phyloP scores from a whole-genome alignment of 2,329 filamentous ascomycete genomes.

The Trichoderma harzianum region DNA sequence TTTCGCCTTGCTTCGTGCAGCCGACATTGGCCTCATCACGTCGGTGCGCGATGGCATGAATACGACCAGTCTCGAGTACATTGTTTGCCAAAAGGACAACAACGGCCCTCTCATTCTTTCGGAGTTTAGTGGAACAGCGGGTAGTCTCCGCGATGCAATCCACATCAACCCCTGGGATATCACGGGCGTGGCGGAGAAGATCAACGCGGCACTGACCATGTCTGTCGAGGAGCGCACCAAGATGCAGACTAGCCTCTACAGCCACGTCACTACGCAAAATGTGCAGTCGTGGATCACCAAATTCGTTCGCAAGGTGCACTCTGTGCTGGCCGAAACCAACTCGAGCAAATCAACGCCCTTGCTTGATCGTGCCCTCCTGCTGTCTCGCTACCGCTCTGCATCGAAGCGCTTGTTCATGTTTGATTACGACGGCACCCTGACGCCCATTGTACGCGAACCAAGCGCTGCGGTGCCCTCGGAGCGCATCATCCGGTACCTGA shows the following conservation, averaged over 20 bases:
- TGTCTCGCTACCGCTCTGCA: conserved; percentile 70
- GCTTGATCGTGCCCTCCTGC: conserved; percentile 69
- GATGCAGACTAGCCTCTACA: conserved; percentile 73
- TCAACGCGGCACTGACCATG: conserved; percentile 80
- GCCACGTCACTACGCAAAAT: conserved; percentile 80
- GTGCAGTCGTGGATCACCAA: conserved; percentile 82
- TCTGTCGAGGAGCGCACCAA: conserved; percentile 58
- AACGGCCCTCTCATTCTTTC: conserved; percentile 89
- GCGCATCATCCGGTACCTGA: conserved; percentile 74
- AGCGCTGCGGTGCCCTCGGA: conserved; percentile 84
- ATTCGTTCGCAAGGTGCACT: conserved; percentile 74
- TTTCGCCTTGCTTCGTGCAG: conserved; percentile 85
- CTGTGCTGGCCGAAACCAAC: conserved; percentile 73
- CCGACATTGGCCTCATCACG: conserved; percentile 90
- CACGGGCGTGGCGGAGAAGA: conserved; percentile 75
- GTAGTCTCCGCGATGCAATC: conserved; percentile 78
- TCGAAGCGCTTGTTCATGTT: conserved; percentile 92
- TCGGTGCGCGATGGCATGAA: conserved; percentile 98
- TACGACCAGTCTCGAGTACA: conserved; percentile 91
- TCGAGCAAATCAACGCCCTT: conserved; percentile 74
- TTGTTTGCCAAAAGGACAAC: conserved; percentile 84
- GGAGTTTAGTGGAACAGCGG: conserved; percentile 92
- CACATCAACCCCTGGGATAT: conserved; percentile 98
- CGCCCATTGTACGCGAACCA: conserved; percentile 90
- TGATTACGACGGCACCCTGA: conserved; percentile 96